Evolutionary conservation across 371 early-diverging fungal species (phyloP), one percentile per base, ranked within the genome.

Genomic region (Lichtheimia ramosa): DNA sequence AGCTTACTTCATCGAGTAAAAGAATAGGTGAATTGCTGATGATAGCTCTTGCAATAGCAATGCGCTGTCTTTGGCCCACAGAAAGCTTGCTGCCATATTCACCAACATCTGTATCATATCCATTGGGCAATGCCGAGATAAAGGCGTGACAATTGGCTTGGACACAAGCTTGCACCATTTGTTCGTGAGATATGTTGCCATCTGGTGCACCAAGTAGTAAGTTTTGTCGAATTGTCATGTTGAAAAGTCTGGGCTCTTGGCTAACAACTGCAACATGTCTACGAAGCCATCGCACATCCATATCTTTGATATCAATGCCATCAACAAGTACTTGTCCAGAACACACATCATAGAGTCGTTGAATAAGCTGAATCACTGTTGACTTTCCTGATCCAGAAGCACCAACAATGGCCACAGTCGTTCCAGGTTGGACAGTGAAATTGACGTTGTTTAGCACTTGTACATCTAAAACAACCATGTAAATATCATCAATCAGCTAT

Each of bases 221-320:
- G 73, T 96, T 96, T 68, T 93, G 87, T 56, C 77, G 73, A 55
- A 96, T 87, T 24, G 90, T 87, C 43, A 85, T 86, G 50, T 90
- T 88, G 75, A 95, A 95, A n/a, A 96, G 73, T 20, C 89, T 84
- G 18, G 96, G 96, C 63, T 96, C 95, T 72, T 94, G 94, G 8
- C 88, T 81, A 20, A 96, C 96, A 48, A 94, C 77, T 54, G 93
- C 94, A 56, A 96, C 89, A 53, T 84, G 86, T 54, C 78, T 74
- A 15, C 96, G 91, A 14, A 94, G 72, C 77, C 84, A 86, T 20
- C 81, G 76, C 2, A 92, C 64, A 62, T 94, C 90, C 58, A 86
- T 79, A 12, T 82, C 79, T 51, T 82, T 78, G 39, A 92, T 69
- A 53, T 90, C 75, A 13, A 73, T 68, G 40, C 94, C 93, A 69